Evolutionary conservation across 306 rosid genomes (phyloP).

Genomic region (apple (Malus domestica)): DNA sequence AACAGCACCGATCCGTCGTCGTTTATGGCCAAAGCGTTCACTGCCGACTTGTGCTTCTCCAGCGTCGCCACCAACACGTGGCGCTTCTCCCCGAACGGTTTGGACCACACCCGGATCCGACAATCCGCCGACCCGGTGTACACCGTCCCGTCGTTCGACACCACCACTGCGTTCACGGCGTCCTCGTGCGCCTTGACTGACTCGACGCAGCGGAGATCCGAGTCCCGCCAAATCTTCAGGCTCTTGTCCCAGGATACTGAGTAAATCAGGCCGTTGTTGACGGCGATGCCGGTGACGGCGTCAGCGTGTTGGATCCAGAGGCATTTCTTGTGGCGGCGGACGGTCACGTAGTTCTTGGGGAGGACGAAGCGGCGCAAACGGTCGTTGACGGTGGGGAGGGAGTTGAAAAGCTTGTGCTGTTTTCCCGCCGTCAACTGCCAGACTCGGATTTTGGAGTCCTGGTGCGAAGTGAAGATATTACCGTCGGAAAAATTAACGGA

Average conservation of each 20-base stretch:
- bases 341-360: slow-evolving; percentile 53
- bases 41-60: slow-evolving; percentile 81
- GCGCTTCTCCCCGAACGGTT: slow-evolving; percentile 36
- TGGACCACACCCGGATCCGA: slow-evolving; percentile 67
- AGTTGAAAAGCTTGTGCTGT: slow-evolving; percentile 23
- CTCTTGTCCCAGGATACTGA: slow-evolving; percentile 92
- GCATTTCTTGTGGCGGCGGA: slow-evolving; percentile 67
- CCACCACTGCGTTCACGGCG: slow-evolving; percentile 75
- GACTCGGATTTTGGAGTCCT: slow-evolving; percentile 70
- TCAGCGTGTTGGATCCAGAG: slow-evolving; percentile 89
- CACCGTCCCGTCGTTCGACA: slow-evolving; percentile 58
- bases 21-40: slow-evolving; percentile 73
- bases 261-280: slow-evolving; percentile 44
- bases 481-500: slow-evolving; percentile 38
- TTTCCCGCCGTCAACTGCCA: slow-evolving; percentile 34
- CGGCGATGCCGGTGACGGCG: slow-evolving; percentile 70
- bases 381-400: slow-evolving; percentile 73
- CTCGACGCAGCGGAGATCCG: slow-evolving; percentile 64
- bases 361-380: slow-evolving; percentile 56
- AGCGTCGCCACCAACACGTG: slow-evolving; percentile 61
- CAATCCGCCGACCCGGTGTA: slow-evolving; percentile 82
- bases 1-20: slow-evolving; percentile 73
- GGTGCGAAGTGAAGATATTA: slow-evolving; percentile 63
- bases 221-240: slow-evolving; percentile 65
- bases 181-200: slow-evolving; percentile 81